Evolutionary conservation across 2,329 filamentous ascomycete species (phyloP), one percentile per base, ranked within the genome.

Genomic region (Diaporthe ilicicola): DNA sequence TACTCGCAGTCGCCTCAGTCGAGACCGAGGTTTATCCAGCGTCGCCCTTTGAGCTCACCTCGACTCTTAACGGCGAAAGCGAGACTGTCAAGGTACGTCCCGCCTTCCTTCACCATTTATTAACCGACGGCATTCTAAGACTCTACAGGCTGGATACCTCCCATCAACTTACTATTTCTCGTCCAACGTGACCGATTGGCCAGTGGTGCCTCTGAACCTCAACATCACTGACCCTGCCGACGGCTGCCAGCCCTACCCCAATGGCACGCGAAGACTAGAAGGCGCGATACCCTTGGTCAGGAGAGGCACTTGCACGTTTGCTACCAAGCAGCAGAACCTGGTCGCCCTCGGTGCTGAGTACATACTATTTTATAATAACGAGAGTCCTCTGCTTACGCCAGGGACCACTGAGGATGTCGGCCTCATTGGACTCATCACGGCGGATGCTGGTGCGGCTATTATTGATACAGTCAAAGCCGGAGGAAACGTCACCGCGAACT

Each of bases 1-100:
- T 84, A 12, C 81, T 83, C 17, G 80, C 83, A 3, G 79, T 86
- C 44, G 85, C 83, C 13, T 84, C 85, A 0, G 78, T 84, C 51
- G 77, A 81, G 17, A 73, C 78, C 1, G 73, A 70, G 19, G 64
- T 72, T 0, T 61, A 73, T 13, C 72, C 75, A 0, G 74, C 73
- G 2, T 69, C 74, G 37, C 70, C 75, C 34, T 62, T 76, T 34
- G 66, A 56, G n/a, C 50, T 55, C 37, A 68, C 70, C 8, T 74
- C 73, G n/a, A 42, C 13, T 12, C 6, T 62, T 15, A 39, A 67
- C 32, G 72, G 70, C 24, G 29, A 48, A 7, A 44, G 51, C 7
- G 72, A 66, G 53, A 70, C 66, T 5, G 70, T 69, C 29, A 66
- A 54, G 59, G 59, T 62, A 34, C 12, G n/a, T 24, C 4, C 19